Conservation (phyloP, 495 filamentous ascomycete genomes). For the Barbatosphaeria neglecta region DNA sequence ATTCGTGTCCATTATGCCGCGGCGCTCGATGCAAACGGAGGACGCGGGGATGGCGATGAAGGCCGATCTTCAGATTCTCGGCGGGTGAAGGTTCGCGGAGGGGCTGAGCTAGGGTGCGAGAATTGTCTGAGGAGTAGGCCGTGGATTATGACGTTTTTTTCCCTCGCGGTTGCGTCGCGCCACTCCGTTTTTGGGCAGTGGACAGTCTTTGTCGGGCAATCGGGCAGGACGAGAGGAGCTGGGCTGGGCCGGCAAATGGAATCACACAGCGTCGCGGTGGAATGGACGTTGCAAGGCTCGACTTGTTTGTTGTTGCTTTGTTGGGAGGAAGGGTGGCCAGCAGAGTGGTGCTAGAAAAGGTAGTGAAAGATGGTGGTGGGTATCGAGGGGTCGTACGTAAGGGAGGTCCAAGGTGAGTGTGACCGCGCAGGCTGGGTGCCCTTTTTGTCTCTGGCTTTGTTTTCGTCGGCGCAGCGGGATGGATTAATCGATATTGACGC, state of each 20-base stretch:
- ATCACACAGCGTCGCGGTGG: too few relatives aligned
- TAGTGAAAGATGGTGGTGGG: background rate
- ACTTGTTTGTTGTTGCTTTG: too few relatives aligned
- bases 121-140: too few relatives aligned
- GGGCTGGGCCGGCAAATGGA: background rate
- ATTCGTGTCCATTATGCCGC: slow-evolving; percentile 76
- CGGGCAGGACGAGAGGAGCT: background rate
- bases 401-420: too few relatives aligned
- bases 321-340: background rate
- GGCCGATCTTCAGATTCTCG: background rate
- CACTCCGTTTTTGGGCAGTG: background rate
- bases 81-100: background rate
- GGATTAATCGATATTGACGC: background rate
- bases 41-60: background rate
- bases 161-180: background rate
- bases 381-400: background rate
- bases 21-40: background rate
- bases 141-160: background rate
- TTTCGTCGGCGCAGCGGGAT: too few relatives aligned
- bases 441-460: background rate
- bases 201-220: background rate
- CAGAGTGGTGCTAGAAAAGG: background rate
- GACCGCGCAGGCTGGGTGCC: background rate
- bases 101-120: background rate
- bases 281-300: too few relatives aligned